Conservation (phyloP, 2,329 filamentous ascomycete species). For the Septoria linicola region DNA sequence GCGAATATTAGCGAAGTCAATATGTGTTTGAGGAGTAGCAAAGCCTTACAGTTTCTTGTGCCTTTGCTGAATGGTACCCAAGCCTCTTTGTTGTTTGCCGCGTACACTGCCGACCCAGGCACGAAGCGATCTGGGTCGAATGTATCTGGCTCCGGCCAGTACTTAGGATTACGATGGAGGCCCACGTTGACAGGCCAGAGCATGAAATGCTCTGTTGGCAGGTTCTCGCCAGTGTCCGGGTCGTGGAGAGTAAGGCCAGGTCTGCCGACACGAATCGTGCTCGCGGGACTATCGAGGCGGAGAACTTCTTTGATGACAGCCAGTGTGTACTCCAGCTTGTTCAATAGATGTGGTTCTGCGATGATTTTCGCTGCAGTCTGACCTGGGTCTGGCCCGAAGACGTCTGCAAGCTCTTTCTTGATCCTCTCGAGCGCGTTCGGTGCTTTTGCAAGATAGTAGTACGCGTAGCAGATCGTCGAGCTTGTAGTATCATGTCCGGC, state of each 20-base stretch:
- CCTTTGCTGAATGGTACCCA: constrained; percentile 59
- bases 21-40: too few species aligned
- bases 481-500: constrained; percentile 47
- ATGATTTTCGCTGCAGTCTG: constrained; percentile 41
- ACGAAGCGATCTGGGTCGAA: constrained; percentile 54
- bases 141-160: constrained; percentile 40
- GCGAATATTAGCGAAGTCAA: neutral
- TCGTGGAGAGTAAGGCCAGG: constrained; percentile 43
- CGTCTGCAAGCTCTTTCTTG: constrained; percentile 51
- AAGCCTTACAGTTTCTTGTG: constrained; percentile 51
- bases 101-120: constrained; percentile 35
- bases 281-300: constrained; percentile 53
- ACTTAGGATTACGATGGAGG: constrained; percentile 38
- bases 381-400: constrained; percentile 49
- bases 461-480: constrained; percentile 40
- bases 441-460: constrained; percentile 43
- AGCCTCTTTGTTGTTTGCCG: constrained; percentile 43
- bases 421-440: constrained; percentile 39
- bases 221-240: constrained; percentile 44
- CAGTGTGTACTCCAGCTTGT: constrained; percentile 52
- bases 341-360: constrained; percentile 48
- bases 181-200: constrained; percentile 44
- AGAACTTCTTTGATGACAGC: constrained; percentile 57
- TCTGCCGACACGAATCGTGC: constrained; percentile 40
- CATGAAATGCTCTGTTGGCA: constrained; percentile 47